phyloP scores from a whole-genome alignment of 495 filamentous ascomycete species.

The Lasiosphaeria ovina region DNA sequence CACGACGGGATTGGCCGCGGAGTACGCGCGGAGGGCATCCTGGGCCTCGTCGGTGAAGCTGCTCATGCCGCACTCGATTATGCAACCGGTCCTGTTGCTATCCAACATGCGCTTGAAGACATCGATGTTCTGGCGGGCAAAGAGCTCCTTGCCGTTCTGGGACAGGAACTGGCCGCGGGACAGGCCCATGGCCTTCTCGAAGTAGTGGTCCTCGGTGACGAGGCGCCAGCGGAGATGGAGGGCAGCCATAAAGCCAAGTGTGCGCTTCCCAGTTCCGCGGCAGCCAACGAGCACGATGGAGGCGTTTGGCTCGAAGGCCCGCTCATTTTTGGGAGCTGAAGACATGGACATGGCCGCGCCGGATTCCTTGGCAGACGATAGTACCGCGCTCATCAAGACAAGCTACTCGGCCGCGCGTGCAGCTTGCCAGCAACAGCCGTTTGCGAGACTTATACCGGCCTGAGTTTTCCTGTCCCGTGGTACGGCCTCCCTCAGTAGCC shows the following conservation, averaged over 20 bases:
- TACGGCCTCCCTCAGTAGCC: too few species aligned
- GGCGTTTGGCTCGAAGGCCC: conserved; percentile 57
- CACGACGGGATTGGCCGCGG: conserved; percentile 67
- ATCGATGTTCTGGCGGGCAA: conserved; percentile 59
- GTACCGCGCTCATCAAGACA: conserved; percentile 8
- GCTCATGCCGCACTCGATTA: conserved; percentile 68
- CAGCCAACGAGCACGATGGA: conserved; percentile 75
- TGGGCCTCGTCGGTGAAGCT: conserved; percentile 56
- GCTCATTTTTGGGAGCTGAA: conserved; percentile 33
- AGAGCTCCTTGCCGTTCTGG: conserved; percentile 56
- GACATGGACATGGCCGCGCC: conserved; percentile 20
- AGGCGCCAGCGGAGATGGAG: conserved; percentile 66
- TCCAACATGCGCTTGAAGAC: conserved; percentile 67
- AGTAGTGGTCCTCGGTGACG: conserved; percentile 69
- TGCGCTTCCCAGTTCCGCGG: conserved; percentile 73
- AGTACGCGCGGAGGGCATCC: conserved; percentile 56
- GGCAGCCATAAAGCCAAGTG: conserved; percentile 73
- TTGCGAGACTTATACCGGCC: too few species aligned
- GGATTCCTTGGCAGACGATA: background rate
- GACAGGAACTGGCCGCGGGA: conserved; percentile 60
- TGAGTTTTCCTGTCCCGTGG: too few species aligned
- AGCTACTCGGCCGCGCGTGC: background rate
- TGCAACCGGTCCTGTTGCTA: conserved; percentile 58
- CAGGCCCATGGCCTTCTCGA: conserved; percentile 64
- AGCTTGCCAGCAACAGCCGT: background rate